phyloP scores from a whole-genome alignment of 768 basidiomycete species.

The Brasilioporus rufonigricans region DNA sequence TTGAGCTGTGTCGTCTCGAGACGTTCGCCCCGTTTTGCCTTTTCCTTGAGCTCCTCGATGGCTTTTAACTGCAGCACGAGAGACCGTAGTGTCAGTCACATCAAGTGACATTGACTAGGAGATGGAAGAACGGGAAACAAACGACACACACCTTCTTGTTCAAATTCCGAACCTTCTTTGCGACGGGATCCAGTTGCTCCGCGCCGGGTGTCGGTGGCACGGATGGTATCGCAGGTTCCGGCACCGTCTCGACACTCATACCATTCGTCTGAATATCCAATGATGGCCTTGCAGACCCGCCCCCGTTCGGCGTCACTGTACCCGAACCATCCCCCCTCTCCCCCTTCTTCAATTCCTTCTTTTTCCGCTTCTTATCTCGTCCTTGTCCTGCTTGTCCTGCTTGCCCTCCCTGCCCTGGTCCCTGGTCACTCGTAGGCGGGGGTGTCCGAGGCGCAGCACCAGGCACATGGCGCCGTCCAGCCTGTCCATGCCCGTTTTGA shows the following conservation, averaged over 20 bases:
- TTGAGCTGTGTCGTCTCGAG: constrained; percentile 93
- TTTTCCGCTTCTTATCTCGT: constrained; percentile 44
- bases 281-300: constrained; percentile 30
- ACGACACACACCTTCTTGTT: constrained; percentile 77
- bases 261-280: constrained; percentile 37
- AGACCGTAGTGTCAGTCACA: not conserved
- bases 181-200: constrained; percentile 70
- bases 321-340: constrained; percentile 32
- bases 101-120: not conserved
- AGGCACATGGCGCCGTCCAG: constrained; percentile 54
- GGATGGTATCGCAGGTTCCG: constrained; percentile 18
- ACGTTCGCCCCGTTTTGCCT: constrained; percentile 83
- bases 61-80: constrained; percentile 73
- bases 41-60: constrained; percentile 97
- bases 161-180: constrained; percentile 93
- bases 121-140: not conserved
- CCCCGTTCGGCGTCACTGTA: constrained; percentile 29
- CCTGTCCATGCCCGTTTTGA: constrained; percentile 31
- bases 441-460: constrained; percentile 61
- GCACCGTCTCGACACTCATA: constrained; percentile 6
- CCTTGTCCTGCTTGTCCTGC: constrained; percentile 33
- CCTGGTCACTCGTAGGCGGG: constrained; percentile 40
- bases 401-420: constrained; percentile 24
- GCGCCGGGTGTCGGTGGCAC: constrained; percentile 54
- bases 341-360: constrained; percentile 57